Percentiles rank a stretch among this genome's conserved stretches.
Conservation (phyloP, 2,329 filamentous ascomycete species). For the Talaromyces amestolkiae region DNA sequence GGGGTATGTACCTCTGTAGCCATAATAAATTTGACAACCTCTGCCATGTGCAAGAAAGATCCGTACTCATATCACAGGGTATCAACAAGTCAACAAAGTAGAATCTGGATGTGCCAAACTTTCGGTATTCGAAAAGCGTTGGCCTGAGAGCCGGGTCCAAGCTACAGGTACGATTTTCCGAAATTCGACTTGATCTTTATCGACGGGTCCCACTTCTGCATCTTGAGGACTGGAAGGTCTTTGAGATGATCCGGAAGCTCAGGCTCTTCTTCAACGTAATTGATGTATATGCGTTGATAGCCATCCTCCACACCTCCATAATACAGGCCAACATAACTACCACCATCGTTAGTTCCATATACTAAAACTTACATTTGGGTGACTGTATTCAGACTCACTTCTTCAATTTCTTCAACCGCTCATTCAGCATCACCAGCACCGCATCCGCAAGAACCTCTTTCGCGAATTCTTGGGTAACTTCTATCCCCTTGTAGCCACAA, state of each 20-base stretch:
- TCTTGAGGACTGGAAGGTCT: background rate
- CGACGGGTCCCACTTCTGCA: background rate
- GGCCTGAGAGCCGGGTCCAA: background rate
- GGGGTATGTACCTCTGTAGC: too few relatives aligned
- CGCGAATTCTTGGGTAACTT: background rate
- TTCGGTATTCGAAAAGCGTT: background rate
- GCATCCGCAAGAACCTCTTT: background rate
- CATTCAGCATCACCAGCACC: background rate
- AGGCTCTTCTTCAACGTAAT: background rate
- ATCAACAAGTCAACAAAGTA: too few relatives aligned
- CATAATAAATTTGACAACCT: too few relatives aligned
- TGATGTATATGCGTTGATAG: background rate
- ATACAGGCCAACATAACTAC: background rate
- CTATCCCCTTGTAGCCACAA: background rate
- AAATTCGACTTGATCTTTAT: background rate
- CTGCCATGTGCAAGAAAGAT: too few relatives aligned
- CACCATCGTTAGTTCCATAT: background rate
- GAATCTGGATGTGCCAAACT: background rate
- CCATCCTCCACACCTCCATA: background rate
- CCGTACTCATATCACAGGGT: too few relatives aligned
- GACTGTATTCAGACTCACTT: background rate
- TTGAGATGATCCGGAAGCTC: background rate
- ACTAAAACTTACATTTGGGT: background rate
- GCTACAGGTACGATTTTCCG: background rate
- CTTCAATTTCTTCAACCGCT: background rate